Percentiles rank a stretch among this genome's conserved stretches.
These are phyloP conservation scores for Phytophthora lateralis DNA, from an alignment of 352 stramenopile species.

Conservation along the genomic window DNA sequence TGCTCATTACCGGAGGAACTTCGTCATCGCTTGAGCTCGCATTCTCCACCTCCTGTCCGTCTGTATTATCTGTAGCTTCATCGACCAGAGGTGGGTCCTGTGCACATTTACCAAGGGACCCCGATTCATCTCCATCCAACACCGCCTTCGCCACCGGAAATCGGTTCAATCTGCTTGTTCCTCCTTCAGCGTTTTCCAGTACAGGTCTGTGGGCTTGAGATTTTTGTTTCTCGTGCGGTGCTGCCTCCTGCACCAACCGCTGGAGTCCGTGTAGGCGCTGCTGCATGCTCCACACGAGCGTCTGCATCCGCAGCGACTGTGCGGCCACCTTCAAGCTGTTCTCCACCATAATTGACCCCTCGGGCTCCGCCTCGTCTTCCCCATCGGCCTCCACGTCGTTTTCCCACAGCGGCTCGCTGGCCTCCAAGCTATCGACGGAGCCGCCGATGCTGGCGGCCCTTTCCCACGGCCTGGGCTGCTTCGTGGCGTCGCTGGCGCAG, in stretches of 20 bases:
- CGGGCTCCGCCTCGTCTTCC: conserved; percentile 1
- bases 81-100: background rate
- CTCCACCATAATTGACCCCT: background rate
- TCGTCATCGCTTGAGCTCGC: conserved; percentile 2
- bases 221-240: background rate
- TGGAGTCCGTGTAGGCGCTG: conserved; percentile 26
- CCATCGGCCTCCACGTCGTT: conserved; percentile 2
- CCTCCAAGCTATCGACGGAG: conserved; percentile 23
- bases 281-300: conserved; percentile 31
- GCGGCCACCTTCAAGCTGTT: background rate
- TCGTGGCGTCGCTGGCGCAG: conserved; percentile 9
- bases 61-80: conserved; percentile 11
- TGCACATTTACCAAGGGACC: background rate
- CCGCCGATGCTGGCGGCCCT: conserved; percentile 14
- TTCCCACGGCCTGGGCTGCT: conserved; percentile 20
- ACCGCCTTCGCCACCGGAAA: background rate
- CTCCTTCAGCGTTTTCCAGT: conserved; percentile 1
- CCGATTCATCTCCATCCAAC: background rate
- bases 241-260: conserved; percentile 20
- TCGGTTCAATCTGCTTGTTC: background rate
- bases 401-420: conserved; percentile 18
- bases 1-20: background rate
- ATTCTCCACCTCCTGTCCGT: conserved; percentile 1
- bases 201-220: background rate
- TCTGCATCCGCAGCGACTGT: conserved; percentile 16